A percentile compares a stretch with the other conserved stretches of the same genome.
These are phyloP conservation scores for Cyclotella atomus DNA, from an alignment of 108 stramenopile species.

Conservation along the genomic window DNA sequence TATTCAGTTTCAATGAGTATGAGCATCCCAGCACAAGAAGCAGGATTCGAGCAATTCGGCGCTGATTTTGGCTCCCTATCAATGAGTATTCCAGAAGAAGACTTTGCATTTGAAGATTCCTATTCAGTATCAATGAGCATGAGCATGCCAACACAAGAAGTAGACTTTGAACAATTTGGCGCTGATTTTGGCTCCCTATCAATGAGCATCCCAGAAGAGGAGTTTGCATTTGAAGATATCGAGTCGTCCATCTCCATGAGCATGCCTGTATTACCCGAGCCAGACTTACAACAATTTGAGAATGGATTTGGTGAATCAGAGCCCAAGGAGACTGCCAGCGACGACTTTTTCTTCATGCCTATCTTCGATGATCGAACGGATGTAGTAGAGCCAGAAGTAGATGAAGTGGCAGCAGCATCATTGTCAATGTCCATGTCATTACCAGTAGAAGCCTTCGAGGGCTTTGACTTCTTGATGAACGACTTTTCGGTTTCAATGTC, in stretches of 20 bases:
- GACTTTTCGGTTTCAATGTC: neutral
- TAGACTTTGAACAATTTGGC: neutral
- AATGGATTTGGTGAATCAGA: neutral
- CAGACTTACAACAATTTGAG: neutral
- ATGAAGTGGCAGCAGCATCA: neutral
- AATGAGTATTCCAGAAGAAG: slow-evolving; percentile 4
- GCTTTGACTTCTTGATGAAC: neutral
- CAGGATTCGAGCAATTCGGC: slow-evolving; percentile 3
- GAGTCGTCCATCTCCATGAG: slow-evolving; percentile 1
- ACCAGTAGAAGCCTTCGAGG: neutral
- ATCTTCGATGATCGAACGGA: neutral
- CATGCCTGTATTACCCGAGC: neutral
- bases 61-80: neutral
- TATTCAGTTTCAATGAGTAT: neutral
- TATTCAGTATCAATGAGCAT: neutral
- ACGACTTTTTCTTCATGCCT: neutral
- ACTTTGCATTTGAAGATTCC: slow-evolving; percentile 1
- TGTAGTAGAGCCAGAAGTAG: neutral
- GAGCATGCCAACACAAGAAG: neutral
- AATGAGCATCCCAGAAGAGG: neutral
- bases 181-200: neutral
- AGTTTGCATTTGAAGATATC: neutral
- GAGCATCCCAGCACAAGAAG: neutral
- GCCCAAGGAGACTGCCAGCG: neutral
- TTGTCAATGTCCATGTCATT: neutral